Evolutionary conservation across 495 filamentous ascomycete genomes (phyloP).

Genomic region (Daldinia decipiens): DNA sequence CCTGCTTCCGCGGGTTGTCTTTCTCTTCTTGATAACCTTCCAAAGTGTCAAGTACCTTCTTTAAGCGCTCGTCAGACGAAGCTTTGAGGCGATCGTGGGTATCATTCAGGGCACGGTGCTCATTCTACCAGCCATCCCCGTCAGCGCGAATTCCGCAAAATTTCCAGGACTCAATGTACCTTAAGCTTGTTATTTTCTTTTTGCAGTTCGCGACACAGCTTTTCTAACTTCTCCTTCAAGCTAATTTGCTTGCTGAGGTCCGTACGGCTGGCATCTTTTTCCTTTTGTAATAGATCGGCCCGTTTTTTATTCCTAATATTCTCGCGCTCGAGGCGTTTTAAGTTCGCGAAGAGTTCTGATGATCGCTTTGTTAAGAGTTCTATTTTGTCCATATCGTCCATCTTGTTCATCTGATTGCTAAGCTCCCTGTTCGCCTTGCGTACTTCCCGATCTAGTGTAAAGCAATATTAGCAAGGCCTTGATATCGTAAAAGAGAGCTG

Average conservation of each 20-base stretch:
- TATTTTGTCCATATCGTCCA: conserved; percentile 77
- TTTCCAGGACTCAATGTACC: conserved; percentile 60
- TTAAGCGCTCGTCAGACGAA: conserved; percentile 75
- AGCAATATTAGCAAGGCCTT: conserved; percentile 28
- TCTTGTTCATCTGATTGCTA: conserved; percentile 79
- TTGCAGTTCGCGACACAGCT: conserved; percentile 89
- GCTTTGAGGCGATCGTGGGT: conserved; percentile 82
- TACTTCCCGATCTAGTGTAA: conserved; percentile 68
- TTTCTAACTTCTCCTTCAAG: conserved; percentile 94
- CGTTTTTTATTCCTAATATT: conserved; percentile 95
- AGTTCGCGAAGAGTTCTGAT: conserved; percentile 87
- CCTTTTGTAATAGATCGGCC: conserved; percentile 93
- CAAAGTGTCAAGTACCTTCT: conserved; percentile 76
- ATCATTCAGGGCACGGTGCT: conserved; percentile 86
- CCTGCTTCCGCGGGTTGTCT: conserved; percentile 77
- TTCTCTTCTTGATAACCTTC: conserved; percentile 82
- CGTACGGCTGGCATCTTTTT: conserved; percentile 86
- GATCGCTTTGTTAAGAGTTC: conserved; percentile 91
- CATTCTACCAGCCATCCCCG: conserved; percentile 69
- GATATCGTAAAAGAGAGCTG: conserved; percentile 10
- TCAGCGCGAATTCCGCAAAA: conserved; percentile 47
- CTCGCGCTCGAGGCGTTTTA: conserved; percentile 94
- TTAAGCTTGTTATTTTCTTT: conserved; percentile 98
- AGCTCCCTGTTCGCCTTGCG: conserved; percentile 94
- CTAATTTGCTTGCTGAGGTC: conserved; percentile 88